Base-by-base conservation (phyloP, 257 asterid genomes). In the Plantago ovata region DNA sequence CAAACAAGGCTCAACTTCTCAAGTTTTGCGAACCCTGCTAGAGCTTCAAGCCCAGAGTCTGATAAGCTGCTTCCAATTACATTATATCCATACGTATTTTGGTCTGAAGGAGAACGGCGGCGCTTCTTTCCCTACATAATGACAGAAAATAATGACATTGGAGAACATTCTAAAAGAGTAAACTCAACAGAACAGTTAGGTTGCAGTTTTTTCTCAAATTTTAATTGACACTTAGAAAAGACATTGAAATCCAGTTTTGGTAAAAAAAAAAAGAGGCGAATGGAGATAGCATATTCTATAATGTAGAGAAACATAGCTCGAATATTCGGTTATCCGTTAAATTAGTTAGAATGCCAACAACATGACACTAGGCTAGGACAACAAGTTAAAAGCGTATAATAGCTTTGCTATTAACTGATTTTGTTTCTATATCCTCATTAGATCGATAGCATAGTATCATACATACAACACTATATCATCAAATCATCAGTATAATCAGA, bases 1-100 rank as follows among this genome's bases (percentile, higher is more conserved):
- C 95, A 81, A 70, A 84, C 73, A 59, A 90, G 80, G 84, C 89
- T 84, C 81, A 90, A 71, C 46, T 75, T 90, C 70, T 83, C 94
- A 62, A 90, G 88, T 71, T 78, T 87, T 15, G 54, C 45, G 62
- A 87, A 90, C 69, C 82, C 74, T 24, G 85, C 95, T 56, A 83
- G 80, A 64, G 86, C 72, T 65, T 69, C 69, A 79, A 90, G 69
- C 44, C 94, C 95, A 64, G 80, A 68, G 79, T 90, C 87, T 49
- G 98, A 90, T 74, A 90, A 79, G 69, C 75, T 77, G 72, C 65
- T 69, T 52, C 72, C 87, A 39, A 75, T 63, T 64, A 49, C 78
- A 46, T 46, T 59, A 42, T 80, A 78, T 74, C 74, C 88, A 38
- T 51, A 46, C 51, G 53, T 82, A 69, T 53, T 69, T 58, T 70